These are phyloP conservation scores for Meredithiella fracta DNA, from an alignment of 2,329 filamentous ascomycete species.

Conservation along the genomic window DNA sequence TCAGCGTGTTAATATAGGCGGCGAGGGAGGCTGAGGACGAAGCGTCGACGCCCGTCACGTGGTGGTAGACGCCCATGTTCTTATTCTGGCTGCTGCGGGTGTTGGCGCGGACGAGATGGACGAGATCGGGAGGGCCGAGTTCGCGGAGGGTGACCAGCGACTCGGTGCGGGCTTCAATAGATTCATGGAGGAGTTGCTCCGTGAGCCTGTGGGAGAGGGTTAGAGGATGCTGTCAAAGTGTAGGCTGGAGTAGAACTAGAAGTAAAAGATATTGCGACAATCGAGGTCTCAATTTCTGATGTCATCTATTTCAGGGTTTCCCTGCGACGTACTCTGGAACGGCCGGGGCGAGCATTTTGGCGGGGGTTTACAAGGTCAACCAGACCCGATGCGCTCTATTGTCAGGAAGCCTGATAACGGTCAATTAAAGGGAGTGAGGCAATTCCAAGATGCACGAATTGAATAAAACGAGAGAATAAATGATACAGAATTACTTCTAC, in stretches of 20 bases:
- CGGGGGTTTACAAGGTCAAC: constrained; percentile 18
- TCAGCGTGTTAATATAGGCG: constrained; percentile 95
- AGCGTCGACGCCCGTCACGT: constrained; percentile 92
- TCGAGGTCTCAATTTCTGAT: constrained; percentile 6
- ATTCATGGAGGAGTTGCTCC: constrained; percentile 81
- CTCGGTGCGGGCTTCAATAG: constrained; percentile 84
- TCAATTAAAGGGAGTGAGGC: no score
- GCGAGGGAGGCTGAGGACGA: constrained; percentile 94
- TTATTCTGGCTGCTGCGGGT: constrained; percentile 37
- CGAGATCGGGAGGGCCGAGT: constrained; percentile 86
- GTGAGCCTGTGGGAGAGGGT: constrained; percentile 48
- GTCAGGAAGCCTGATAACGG: no score
- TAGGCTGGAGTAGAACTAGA: no score
- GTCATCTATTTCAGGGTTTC: constrained; percentile 10
- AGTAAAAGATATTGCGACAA: no score
- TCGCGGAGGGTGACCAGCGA: constrained; percentile 72
- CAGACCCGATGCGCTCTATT: no score
- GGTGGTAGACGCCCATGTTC: constrained; percentile 83
- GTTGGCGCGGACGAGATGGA: constrained; percentile 73
- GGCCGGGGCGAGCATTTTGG: constrained; percentile 52
- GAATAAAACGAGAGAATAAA: no score
- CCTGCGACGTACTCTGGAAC: constrained; percentile 47
- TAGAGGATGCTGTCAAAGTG: no score
- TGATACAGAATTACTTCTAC: no score
- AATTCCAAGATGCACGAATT: no score